These are phyloP conservation scores for Thinopyrum elongatum DNA, from an alignment of 176 grass and related monocot species.

Conservation along the genomic window DNA sequence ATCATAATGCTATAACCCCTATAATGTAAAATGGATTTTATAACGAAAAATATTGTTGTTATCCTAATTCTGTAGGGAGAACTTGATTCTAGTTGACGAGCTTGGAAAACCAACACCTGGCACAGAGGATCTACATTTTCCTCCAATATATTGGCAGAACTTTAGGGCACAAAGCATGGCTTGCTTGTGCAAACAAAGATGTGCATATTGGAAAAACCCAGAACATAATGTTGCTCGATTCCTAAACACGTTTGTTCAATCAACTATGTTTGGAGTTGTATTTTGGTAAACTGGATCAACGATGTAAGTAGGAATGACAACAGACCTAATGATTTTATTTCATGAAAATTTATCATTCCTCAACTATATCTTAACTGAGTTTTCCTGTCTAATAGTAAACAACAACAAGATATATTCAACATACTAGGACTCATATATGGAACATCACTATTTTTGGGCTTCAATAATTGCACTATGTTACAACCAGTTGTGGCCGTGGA, in stretches of 20 bases:
- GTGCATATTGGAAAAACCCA: conserved; percentile 64
- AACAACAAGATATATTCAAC: conserved; percentile 57
- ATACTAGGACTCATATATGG: conserved; percentile 40
- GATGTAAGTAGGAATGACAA: conserved; percentile 40
- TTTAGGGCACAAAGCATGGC: conserved; percentile 46
- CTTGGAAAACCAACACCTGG: conserved; percentile 39
- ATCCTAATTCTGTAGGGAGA: conserved; percentile 42
- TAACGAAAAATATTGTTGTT: background rate
- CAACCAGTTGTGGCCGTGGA: conserved; percentile 42
- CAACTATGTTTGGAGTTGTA: conserved; percentile 46
- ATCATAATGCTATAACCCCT: background rate
- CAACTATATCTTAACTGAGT: background rate
- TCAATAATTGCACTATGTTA: conserved; percentile 31
- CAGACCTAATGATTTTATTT: background rate
- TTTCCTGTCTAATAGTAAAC: conserved; percentile 25
- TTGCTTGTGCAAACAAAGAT: conserved; percentile 60
- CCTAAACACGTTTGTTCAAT: conserved; percentile 37
- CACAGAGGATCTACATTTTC: conserved; percentile 46
- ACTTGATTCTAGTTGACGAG: conserved; percentile 57
- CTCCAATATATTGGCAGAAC: conserved; percentile 31
- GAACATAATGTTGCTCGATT: conserved; percentile 55
- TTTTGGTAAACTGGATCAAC: conserved; percentile 54
- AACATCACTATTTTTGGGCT: conserved; percentile 42
- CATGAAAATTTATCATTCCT: background rate
- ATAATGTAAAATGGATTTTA: background rate